A percentile compares a stretch with the other conserved stretches of the same genome.
Evolutionary conservation across 2,329 filamentous ascomycete species (phyloP).

Genomic region (Daldinia eschscholtzii): DNA sequence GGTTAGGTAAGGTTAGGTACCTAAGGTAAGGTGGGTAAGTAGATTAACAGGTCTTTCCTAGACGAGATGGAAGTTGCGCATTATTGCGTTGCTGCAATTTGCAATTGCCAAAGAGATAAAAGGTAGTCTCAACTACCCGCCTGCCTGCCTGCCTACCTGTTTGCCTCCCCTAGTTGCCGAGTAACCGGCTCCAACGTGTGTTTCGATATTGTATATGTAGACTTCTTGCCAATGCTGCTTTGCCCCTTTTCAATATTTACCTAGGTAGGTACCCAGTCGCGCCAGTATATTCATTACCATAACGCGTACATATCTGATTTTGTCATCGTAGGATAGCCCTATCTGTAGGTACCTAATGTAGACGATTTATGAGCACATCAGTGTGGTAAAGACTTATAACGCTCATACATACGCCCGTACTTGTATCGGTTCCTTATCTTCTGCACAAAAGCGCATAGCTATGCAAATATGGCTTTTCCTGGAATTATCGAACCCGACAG

Average conservation of each 20-base stretch:
- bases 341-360: not conserved
- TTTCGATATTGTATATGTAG: not conserved
- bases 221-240: not conserved
- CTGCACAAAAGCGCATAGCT: not conserved
- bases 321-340: not conserved
- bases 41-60: not conserved
- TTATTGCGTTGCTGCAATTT: not conserved
- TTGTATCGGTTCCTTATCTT: not conserved
- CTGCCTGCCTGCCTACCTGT: not conserved
- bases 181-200: not conserved
- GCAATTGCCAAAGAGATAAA: not conserved
- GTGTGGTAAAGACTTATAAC: not conserved
- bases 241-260: not conserved
- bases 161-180: not conserved
- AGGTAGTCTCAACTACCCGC: slow-evolving; percentile 1
- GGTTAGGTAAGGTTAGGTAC: too few species aligned
- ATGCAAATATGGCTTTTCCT: not conserved
- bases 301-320: not conserved
- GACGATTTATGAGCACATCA: not conserved
- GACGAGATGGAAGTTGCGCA: not conserved
- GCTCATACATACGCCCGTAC: not conserved
- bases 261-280: not conserved
- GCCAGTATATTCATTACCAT: not conserved
- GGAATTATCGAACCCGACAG: not conserved
- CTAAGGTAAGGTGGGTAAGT: not conserved